A percentile compares a stretch with the other conserved stretches of the same genome.
These are phyloP conservation scores for Penicillium sp. DNA, from an alignment of 2,329 filamentous ascomycete species.

Conservation along the genomic window DNA sequence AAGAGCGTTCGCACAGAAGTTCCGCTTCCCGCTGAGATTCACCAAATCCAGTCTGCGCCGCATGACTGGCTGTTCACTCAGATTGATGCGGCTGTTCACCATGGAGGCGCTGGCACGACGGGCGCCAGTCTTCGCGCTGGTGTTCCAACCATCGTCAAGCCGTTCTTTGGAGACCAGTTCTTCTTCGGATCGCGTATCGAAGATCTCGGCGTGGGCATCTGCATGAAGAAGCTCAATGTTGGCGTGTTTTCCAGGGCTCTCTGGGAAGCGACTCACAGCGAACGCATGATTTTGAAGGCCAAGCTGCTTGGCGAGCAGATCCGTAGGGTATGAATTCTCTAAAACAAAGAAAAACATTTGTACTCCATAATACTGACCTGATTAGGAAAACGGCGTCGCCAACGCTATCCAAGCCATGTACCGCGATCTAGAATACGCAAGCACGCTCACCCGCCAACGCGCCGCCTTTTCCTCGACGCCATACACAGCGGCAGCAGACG, in stretches of 20 bases:
- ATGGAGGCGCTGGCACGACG: slow-evolving; percentile 91
- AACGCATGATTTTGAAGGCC: slow-evolving; percentile 88
- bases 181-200: slow-evolving; percentile 91
- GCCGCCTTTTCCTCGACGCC: slow-evolving; percentile 33
- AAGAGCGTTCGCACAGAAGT: slow-evolving; percentile 60
- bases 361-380: background rate
- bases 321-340: slow-evolving; percentile 60
- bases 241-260: slow-evolving; percentile 78
- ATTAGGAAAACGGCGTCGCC: slow-evolving; percentile 81
- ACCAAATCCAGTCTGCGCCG: slow-evolving; percentile 82
- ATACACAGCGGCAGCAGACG: slow-evolving; percentile 28
- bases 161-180: slow-evolving; percentile 97
- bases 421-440: slow-evolving; percentile 89
- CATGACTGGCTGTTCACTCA: slow-evolving; percentile 96
- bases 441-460: slow-evolving; percentile 69
- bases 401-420: slow-evolving; percentile 90
- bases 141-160: slow-evolving; percentile 88
- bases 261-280: slow-evolving; percentile 86
- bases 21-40: slow-evolving; percentile 72
- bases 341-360: background rate
- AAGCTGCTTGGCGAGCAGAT: slow-evolving; percentile 79
- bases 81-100: slow-evolving; percentile 90
- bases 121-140: slow-evolving; percentile 88
- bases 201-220: slow-evolving; percentile 87
- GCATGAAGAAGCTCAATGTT: slow-evolving; percentile 84